Base-by-base conservation (phyloP, 1,139 yeast genomes). In the Pichia sp. region DNA sequence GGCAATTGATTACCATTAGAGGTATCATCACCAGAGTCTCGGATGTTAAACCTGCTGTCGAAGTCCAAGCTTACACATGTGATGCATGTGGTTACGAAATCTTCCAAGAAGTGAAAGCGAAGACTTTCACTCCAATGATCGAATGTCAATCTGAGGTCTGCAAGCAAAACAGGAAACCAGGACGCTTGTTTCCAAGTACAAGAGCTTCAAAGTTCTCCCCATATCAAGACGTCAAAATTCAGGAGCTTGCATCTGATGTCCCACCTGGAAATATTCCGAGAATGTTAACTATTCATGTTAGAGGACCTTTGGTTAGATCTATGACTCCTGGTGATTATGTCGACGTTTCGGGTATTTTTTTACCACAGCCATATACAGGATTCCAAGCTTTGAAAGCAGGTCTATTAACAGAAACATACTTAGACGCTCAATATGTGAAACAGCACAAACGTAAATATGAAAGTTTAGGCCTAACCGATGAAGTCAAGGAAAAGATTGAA, bases 191-290 rank as follows among this genome's bases (percentile, higher is more conserved):
- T 71, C 88, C 92, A 84, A 84, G 95, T 49, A 91, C 98, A 6
- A 80, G 99, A 65, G 99, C 99, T 1, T 91, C 97, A 36, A 93
- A 93, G 72, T 95, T 95, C 67, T 78, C 87, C 55, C 89, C 97
- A 4, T 95, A 92, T 76, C 99, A 95, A 73, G 99, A 95, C 66
- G 95, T 92, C 53, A 86, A 89, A 66, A 79, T 95, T 59, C 99
- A 95, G 73, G 99, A 95, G 73, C 74, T 93, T 70, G 90, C 99
- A 14, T 86, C 86, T 61, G 99, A 93, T 72, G 99, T 95, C 10
- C 99, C 99, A 0, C 95, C 92, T 27, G 99, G 99, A 49, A 97
- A 93, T 70, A 93, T 95, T 61, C 99, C 99, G 47, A 81, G 99
- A 66, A 75, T 91, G 44, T 75, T 95, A 60, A 81, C 87, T 6